phyloP scores from a whole-genome alignment of 306 rosid species.

The Canavalia ensiformis region DNA sequence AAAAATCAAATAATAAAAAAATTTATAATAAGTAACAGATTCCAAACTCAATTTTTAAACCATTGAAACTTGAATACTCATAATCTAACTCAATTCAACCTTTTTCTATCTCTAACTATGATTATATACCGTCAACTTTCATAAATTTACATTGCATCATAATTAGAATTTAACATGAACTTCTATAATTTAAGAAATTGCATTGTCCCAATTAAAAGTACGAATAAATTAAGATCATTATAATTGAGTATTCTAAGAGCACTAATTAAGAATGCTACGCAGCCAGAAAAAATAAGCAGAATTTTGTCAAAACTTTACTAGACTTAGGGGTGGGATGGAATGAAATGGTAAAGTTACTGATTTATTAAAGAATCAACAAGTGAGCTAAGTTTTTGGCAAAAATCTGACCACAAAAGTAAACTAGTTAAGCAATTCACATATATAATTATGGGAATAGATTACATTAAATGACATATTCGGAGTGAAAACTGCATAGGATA shows the following conservation, averaged over 20 bases:
- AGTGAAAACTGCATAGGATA: slow-evolving; percentile 12
- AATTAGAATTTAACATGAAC: neutral
- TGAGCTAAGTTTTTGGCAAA: neutral
- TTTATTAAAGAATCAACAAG: neutral
- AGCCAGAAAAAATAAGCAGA: neutral
- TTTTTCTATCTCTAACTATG: too few species aligned
- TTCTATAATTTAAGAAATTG: neutral
- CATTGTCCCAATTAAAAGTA: neutral
- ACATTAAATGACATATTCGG: neutral
- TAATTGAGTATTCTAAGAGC: too few species aligned
- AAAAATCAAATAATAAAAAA: too few species aligned
- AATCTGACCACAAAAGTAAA: neutral
- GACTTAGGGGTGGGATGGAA: neutral
- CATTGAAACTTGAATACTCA: too few species aligned
- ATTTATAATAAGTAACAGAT: too few species aligned
- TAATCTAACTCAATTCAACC: too few species aligned
- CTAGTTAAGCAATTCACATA: neutral
- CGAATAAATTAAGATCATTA: neutral
- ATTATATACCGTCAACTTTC: neutral
- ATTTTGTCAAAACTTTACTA: neutral
- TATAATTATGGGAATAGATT: neutral
- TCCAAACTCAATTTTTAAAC: too few species aligned
- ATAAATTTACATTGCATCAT: too few species aligned
- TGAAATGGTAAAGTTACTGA: neutral
- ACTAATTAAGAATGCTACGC: too few species aligned